Evolutionary conservation across 495 filamentous ascomycete species (phyloP).

Genomic region (Penicillium flavigenum): DNA sequence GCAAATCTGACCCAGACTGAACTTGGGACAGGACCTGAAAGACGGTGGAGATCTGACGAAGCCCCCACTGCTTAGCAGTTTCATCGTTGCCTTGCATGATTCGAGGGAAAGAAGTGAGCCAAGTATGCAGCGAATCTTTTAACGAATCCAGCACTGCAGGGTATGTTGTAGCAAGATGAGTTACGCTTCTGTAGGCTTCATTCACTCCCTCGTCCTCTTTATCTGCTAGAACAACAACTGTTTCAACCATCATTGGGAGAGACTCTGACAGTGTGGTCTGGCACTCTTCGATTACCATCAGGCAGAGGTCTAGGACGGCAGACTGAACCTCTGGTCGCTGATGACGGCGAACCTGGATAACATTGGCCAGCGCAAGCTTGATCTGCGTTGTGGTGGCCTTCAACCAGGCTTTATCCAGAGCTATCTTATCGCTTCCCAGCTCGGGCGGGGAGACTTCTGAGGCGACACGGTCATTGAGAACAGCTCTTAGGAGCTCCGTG

Average conservation of each 20-base stretch:
- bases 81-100: conserved; percentile 87
- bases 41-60: conserved; percentile 70
- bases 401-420: conserved; percentile 66
- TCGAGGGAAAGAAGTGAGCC: conserved; percentile 76
- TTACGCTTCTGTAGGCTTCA: conserved; percentile 46
- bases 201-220: conserved; percentile 43
- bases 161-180: conserved; percentile 62
- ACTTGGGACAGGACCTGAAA: conserved; percentile 66
- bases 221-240: conserved; percentile 69
- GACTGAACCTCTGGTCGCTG: conserved; percentile 67
- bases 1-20: conserved; percentile 64
- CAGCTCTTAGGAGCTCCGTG: conserved; percentile 55
- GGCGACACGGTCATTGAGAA: conserved; percentile 59
- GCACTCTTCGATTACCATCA: conserved; percentile 74
- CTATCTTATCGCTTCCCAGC: conserved; percentile 37
- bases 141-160: conserved; percentile 62
- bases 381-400: conserved; percentile 79
- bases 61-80: conserved; percentile 63
- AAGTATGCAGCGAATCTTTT: conserved; percentile 72
- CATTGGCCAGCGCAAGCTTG: conserved; percentile 77
- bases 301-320: conserved; percentile 67
- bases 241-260: conserved; percentile 73
- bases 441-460: conserved; percentile 18
- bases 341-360: conserved; percentile 76
- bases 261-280: conserved; percentile 68